Base-by-base conservation (phyloP, 2,329 filamentous ascomycete genomes). In the Leptographium lundbergii region DNA sequence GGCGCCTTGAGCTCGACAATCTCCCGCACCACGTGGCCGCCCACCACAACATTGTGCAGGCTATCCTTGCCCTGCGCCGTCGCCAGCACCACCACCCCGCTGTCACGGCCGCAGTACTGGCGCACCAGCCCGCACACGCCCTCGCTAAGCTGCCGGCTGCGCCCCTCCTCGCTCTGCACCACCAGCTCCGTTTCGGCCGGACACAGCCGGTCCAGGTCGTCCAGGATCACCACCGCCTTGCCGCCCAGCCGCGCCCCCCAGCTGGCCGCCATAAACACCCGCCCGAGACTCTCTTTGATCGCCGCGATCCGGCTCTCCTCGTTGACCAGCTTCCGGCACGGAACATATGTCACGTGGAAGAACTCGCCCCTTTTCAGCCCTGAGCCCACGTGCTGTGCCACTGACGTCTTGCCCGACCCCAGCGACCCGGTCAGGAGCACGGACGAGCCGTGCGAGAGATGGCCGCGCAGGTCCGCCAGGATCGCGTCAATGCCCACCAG, bases 51-150 rank as follows among this genome's bases (percentile, higher is more conserved):
- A 65, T 89, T 91, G 71, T 99, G 94, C 56, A 99, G 75, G 0
- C 89, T 86, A 63, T 99, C 94, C 69, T 99, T 99, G 22, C 87
- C 86, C 70, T 96, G 91, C 0, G 92, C 91, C 24, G 92, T 97
- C 4, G 90, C 91, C 11, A 99, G 77, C 57, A 99, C 73, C 5
- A 96, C 89, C 17, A 99, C 88, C 2, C 87, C 86, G 62, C 86
- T 90, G 61, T 89, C 86, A 62, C 83, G 80, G 0, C 82, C 84
- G 69, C 91, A 96, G 69, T 92, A 91, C 67, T 96, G 88, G 59
- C 86, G 82, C 0, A 92, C 88, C 63, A 94, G 85, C 0, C 87
- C 84, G 68, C 89, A 88, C 6, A 99, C 80, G 0, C 90, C 84
- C 71, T 99, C 94, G 68, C 91, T 96, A 60, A 96, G 84, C 66